Conservation (phyloP, 345 rosid genomes). For the Rhizophora mangle region DNA sequence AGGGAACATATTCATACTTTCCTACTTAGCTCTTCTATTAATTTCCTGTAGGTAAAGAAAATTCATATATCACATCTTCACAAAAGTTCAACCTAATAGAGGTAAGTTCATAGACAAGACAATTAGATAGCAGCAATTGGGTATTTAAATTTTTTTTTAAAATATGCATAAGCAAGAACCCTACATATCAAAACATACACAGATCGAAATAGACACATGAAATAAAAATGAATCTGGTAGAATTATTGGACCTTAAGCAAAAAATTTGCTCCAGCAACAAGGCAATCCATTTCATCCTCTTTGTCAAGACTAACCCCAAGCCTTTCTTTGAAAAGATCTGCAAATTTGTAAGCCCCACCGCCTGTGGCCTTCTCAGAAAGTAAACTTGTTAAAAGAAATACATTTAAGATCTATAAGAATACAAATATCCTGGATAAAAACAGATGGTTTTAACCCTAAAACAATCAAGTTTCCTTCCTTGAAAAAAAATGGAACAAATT, state of each 20-base stretch:
- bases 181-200: background rate
- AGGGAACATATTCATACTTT: background rate
- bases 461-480: conserved; percentile 4
- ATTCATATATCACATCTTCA: background rate
- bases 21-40: too few relatives aligned
- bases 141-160: background rate
- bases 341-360: conserved; percentile 91
- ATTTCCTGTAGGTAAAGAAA: background rate
- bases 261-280: conserved; percentile 98
- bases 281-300: conserved; percentile 99
- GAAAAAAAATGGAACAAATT: background rate
- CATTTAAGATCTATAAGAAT: background rate
- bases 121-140: too few relatives aligned
- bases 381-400: conserved; percentile 25
- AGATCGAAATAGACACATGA: background rate
- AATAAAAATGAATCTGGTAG: conserved; percentile 13
- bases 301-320: conserved; percentile 94
- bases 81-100: background rate
- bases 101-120: background rate
- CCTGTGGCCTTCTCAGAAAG: conserved; percentile 87
- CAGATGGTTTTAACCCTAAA: background rate
- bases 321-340: conserved; percentile 91
- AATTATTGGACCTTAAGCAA: conserved; percentile 68
- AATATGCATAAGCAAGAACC: background rate
- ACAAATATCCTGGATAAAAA: background rate